These are phyloP conservation scores for Populus davidiana DNA, from an alignment of 345 rosid genomes.

Conservation along the genomic window DNA sequence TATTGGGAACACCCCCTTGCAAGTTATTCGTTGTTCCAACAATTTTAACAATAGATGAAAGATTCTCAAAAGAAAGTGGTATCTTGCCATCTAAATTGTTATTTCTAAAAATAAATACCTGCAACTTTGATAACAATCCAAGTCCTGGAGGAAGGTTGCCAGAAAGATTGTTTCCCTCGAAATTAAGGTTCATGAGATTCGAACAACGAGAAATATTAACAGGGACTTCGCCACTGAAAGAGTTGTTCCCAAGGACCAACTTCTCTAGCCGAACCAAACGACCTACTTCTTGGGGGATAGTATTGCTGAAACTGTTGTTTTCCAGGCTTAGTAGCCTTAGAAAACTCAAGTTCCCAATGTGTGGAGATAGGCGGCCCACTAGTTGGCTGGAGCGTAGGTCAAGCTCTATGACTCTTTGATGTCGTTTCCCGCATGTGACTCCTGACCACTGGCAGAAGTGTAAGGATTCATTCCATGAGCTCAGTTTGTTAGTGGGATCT, in stretches of 20 bases:
- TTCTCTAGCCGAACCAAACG: background rate
- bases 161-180: constrained; percentile 14
- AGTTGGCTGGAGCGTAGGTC: background rate
- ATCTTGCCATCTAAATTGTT: constrained; percentile 19
- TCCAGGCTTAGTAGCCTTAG: background rate
- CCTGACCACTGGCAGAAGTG: constrained; percentile 11
- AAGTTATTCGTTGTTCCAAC: background rate
- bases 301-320: constrained; percentile 3
- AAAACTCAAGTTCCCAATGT: constrained; percentile 10
- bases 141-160: constrained; percentile 18
- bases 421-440: background rate
- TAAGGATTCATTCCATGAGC: constrained; percentile 10
- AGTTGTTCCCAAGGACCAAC: background rate
- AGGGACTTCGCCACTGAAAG: constrained; percentile 1
- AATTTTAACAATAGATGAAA: background rate
- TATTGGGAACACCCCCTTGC: constrained; percentile 15
- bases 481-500: background rate
- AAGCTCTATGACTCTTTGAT: background rate
- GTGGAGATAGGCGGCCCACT: constrained; percentile 3
- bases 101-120: accelerated
- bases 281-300: constrained; percentile 17
- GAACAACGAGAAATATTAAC: constrained; percentile 20
- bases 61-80: constrained; percentile 26
- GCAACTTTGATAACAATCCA: constrained; percentile 12
- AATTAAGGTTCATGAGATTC: constrained; percentile 12